Conservation (phyloP, 1,284 basidiomycete species). For the Acaromyces ingoldii region DNA sequence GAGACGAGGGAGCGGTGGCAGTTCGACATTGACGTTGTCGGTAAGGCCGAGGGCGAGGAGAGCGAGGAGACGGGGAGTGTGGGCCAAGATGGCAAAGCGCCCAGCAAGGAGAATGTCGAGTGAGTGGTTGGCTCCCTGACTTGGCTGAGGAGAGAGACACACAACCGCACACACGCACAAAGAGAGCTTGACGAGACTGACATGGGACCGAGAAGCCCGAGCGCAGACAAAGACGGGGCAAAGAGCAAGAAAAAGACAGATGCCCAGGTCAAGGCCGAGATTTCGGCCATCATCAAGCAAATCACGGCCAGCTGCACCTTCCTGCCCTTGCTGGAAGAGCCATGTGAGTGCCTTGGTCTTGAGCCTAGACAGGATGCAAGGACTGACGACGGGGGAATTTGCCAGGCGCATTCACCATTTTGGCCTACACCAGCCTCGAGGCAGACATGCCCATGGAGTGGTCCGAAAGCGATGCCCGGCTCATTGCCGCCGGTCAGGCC, state of each 20-base stretch:
- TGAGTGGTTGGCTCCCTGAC: too few relatives aligned
- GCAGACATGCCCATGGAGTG: slow-evolving; percentile 83
- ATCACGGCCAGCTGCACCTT: slow-evolving; percentile 95
- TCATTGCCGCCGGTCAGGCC: slow-evolving; percentile 90
- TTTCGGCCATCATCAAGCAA: slow-evolving; percentile 95
- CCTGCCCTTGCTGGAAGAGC: slow-evolving; percentile 87
- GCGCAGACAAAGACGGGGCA: slow-evolving; percentile 3
- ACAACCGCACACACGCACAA: neutral
- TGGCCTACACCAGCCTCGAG: slow-evolving; percentile 68
- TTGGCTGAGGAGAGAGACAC: neutral
- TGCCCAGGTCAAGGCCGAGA: slow-evolving; percentile 92
- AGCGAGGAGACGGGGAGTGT: slow-evolving; percentile 12
- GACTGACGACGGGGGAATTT: too few relatives aligned
- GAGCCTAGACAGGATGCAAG: neutral
- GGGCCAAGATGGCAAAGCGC: slow-evolving; percentile 4
- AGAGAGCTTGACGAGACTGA: neutral
- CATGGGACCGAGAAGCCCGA: neutral
- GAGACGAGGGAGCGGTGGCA: slow-evolving; percentile 95
- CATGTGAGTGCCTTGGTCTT: slow-evolving; percentile 63
- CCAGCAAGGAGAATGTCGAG: slow-evolving; percentile 11
- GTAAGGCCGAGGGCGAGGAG: slow-evolving; percentile 18
- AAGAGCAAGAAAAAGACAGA: slow-evolving; percentile 59
- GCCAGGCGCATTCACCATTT: slow-evolving; percentile 72
- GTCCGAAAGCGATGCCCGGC: slow-evolving; percentile 89
- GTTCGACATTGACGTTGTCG: slow-evolving; percentile 80